These are phyloP conservation scores for Fragilariopsis cylindrus DNA, from an alignment of 108 stramenopile species.

Conservation along the genomic window DNA sequence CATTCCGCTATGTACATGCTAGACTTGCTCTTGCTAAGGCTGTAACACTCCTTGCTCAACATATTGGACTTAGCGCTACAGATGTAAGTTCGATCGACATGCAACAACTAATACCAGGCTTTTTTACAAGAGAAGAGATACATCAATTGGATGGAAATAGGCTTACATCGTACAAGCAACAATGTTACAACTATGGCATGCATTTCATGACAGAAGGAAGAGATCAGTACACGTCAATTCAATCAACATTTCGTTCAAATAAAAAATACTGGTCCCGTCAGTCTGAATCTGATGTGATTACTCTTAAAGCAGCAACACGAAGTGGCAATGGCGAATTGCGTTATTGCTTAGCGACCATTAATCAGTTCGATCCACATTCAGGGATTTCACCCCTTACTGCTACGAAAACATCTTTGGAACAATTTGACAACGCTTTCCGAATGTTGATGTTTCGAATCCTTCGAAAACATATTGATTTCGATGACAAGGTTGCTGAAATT, in stretches of 20 bases:
- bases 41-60: not conserved
- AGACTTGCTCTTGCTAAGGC: slow-evolving; percentile 5
- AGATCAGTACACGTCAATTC: not conserved
- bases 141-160: not conserved
- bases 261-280: too few species aligned
- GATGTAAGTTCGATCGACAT: not conserved
- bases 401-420: too few species aligned
- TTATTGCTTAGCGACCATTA: not conserved
- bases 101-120: not conserved
- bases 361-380: not conserved
- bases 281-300: too few species aligned
- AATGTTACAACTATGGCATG: not conserved
- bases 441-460: too few species aligned
- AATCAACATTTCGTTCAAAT: too few species aligned
- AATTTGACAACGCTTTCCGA: not conserved
- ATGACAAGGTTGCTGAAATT: not conserved
- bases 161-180: not conserved
- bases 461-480: not conserved
- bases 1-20: not conserved
- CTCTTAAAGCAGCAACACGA: too few species aligned
- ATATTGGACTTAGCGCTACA: not conserved
- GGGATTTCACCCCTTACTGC: not conserved
- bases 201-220: not conserved
- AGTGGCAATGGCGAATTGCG: not conserved
- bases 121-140: not conserved